These are phyloP conservation scores for Cordyceps javanica DNA, from an alignment of 2,329 filamentous ascomycete genomes.

Conservation along the genomic window DNA sequence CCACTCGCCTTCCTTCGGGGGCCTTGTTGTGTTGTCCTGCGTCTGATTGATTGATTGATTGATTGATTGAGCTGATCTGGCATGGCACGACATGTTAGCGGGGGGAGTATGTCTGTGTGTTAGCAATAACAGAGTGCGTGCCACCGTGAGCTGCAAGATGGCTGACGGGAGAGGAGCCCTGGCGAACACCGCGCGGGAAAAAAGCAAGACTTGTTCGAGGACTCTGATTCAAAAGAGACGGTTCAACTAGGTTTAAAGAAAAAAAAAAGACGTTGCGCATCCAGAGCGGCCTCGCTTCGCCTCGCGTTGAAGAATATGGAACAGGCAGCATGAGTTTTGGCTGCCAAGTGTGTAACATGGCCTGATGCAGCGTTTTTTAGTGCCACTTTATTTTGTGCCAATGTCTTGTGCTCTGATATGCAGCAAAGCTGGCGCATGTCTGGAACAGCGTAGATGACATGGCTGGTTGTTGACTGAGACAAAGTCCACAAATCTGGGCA, in stretches of 20 bases:
- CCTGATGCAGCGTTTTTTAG: neutral
- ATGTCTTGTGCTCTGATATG: constrained; percentile 8
- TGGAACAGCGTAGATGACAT: constrained; percentile 12
- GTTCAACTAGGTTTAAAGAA: too few relatives aligned
- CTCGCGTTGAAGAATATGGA: constrained; percentile 8
- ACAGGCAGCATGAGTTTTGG: neutral
- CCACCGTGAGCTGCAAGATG: neutral
- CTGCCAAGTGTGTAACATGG: constrained; percentile 1
- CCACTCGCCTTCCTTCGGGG: too few relatives aligned
- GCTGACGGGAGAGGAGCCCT: neutral
- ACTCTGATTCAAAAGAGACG: too few relatives aligned
- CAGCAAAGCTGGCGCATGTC: constrained; percentile 10
- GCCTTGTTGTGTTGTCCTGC: neutral
- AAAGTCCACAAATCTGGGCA: constrained; percentile 8
- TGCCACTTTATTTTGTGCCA: constrained; percentile 7
- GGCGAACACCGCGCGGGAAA: neutral
- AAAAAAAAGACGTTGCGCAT: neutral
- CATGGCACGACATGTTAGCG: neutral
- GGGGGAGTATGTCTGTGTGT: neutral
- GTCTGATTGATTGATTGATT: constrained; percentile 4
- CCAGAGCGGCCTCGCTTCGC: neutral
- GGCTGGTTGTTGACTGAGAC: constrained; percentile 10
- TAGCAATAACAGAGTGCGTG: neutral
- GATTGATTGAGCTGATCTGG: constrained; percentile 5
- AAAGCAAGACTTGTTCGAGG: too few relatives aligned